Evolutionary conservation across 306 rosid species (phyloP).

Genomic region (Pachyrhizus erosus): DNA sequence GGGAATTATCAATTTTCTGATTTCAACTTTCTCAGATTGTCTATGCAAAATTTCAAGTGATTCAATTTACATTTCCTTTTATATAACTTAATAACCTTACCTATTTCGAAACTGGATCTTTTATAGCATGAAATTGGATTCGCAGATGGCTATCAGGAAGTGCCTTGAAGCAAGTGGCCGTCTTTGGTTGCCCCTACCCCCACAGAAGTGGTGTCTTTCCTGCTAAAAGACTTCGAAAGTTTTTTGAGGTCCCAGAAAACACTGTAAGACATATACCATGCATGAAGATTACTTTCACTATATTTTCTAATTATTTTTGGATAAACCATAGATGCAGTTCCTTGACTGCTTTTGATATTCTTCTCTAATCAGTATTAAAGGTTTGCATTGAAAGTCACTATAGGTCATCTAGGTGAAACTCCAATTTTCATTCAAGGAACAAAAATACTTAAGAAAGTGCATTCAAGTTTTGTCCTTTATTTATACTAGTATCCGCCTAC

Average conservation of each 20-base stretch:
- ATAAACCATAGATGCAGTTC: neutral
- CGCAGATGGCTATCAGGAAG: conserved; percentile 85
- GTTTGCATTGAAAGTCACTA: neutral
- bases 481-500: neutral
- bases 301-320: conserved; percentile 17
- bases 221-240: conserved; percentile 70
- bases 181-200: conserved; percentile 74
- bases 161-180: conserved; percentile 69
- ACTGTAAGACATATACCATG: conserved; percentile 47
- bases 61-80: conserved; percentile 23
- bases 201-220: conserved; percentile 49
- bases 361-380: neutral
- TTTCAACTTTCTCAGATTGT: neutral
- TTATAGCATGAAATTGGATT: conserved; percentile 43
- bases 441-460: neutral
- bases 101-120: neutral
- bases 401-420: neutral
- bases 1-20: conserved; percentile 14
- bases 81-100: neutral
- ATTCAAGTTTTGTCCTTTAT: neutral
- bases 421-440: neutral
- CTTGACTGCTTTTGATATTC: neutral
- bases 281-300: neutral
- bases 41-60: neutral
- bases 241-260: conserved; percentile 69